Conservation (phyloP, 257 asterid species). For the Cordia subcordata region DNA sequence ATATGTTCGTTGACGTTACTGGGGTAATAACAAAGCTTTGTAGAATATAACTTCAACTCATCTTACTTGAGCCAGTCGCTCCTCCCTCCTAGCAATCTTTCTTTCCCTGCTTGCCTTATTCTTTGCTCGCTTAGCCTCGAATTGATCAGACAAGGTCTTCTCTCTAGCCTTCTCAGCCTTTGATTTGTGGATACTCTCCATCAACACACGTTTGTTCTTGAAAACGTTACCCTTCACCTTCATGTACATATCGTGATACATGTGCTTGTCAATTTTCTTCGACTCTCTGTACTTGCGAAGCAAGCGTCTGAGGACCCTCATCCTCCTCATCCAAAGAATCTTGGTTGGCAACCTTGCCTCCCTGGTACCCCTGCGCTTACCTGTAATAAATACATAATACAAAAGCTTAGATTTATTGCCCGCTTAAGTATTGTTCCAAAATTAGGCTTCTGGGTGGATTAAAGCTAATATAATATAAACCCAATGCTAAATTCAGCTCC, state of each 20-base stretch:
- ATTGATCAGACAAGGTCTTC: slow-evolving; percentile 85
- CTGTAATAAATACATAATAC: slow-evolving; percentile 19
- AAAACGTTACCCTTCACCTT: slow-evolving; percentile 95
- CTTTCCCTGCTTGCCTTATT: slow-evolving; percentile 96
- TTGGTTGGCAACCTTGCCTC: slow-evolving; percentile 95
- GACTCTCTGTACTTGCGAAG: slow-evolving; percentile 89
- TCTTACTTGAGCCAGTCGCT: slow-evolving; percentile 72
- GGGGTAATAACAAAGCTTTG: too few species aligned
- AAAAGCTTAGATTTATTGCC: too few species aligned
- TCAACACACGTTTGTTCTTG: slow-evolving; percentile 89
- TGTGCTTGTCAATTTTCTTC: slow-evolving; percentile 89
- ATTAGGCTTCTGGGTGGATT: too few species aligned
- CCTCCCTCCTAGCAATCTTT: slow-evolving; percentile 83
- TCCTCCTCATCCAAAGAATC: slow-evolving; percentile 90
- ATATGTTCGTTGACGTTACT: too few species aligned
- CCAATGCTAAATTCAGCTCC: neutral
- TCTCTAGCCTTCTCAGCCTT: slow-evolving; percentile 97
- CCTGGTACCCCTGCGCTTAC: slow-evolving; percentile 96
- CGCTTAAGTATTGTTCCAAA: too few species aligned
- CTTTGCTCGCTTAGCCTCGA: slow-evolving; percentile 94
- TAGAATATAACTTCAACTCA: too few species aligned
- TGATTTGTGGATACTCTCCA: slow-evolving; percentile 91
- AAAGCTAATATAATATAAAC: too few species aligned
- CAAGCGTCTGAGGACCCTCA: slow-evolving; percentile 87
- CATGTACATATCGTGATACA: slow-evolving; percentile 99